Conservation (phyloP, 2,329 filamentous ascomycete genomes). For the Exophiala oligosperma region DNA sequence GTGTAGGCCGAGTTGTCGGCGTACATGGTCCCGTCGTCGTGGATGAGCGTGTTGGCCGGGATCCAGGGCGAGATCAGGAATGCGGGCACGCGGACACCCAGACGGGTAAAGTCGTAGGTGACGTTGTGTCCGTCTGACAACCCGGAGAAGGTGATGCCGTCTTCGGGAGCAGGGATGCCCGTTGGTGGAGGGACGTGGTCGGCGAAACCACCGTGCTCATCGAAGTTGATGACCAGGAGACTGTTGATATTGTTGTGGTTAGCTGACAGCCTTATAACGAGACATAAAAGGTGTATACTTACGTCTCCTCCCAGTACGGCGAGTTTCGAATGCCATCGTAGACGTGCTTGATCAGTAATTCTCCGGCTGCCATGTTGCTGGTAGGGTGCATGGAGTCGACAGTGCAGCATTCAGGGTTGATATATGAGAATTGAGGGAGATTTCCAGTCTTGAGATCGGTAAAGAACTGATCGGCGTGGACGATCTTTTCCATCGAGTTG, state of each 20-base stretch:
- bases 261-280: not conserved
- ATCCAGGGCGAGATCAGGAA: slow-evolving; percentile 24
- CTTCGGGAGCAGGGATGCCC: slow-evolving; percentile 13
- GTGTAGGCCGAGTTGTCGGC: slow-evolving; percentile 40
- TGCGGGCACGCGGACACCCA: slow-evolving; percentile 18
- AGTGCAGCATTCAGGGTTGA: slow-evolving; percentile 39
- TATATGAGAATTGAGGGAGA: slow-evolving; percentile 68
- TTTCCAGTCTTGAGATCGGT: slow-evolving; percentile 62
- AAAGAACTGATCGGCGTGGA: slow-evolving; percentile 54
- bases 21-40: slow-evolving; percentile 41
- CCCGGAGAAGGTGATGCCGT: slow-evolving; percentile 19
- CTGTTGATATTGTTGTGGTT: not conserved
- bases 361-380: slow-evolving; percentile 24
- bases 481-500: slow-evolving; percentile 19
- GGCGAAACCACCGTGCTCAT: slow-evolving; percentile 22
- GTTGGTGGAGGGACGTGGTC: slow-evolving; percentile 22
- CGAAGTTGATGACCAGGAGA: slow-evolving; percentile 22
- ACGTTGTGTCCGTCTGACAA: slow-evolving; percentile 21
- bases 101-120: slow-evolving; percentile 19
- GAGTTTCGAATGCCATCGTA: slow-evolving; percentile 19
- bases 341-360: slow-evolving; percentile 22
- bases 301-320: slow-evolving; percentile 21
- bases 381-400: slow-evolving; percentile 23
- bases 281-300: not conserved
- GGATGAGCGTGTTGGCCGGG: slow-evolving; percentile 34